A percentile compares a stretch with the other conserved stretches of the same genome.
phyloP scores from a whole-genome alignment of 257 asterid species.

The Nicotiana sylvestris region DNA sequence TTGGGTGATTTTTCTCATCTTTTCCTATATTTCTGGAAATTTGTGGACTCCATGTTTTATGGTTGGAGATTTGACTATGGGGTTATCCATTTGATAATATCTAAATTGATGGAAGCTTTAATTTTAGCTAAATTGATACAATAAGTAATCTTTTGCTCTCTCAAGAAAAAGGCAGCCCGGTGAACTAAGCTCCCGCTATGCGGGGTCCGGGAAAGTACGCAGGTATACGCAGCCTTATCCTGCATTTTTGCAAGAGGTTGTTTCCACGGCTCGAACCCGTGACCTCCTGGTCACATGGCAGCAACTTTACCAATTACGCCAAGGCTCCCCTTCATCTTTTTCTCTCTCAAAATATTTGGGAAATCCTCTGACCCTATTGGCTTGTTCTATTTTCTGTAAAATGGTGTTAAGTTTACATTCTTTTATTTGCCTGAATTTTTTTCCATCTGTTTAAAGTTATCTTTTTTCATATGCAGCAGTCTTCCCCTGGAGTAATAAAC shows the following conservation, averaged over 20 bases:
- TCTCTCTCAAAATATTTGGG: neutral
- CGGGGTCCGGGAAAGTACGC: too few species aligned
- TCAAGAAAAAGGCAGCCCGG: too few species aligned
- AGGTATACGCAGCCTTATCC: too few species aligned
- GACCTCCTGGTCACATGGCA: too few species aligned
- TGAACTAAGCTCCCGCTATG: too few species aligned
- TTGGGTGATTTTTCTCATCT: neutral
- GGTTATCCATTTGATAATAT: neutral
- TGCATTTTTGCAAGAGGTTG: too few species aligned
- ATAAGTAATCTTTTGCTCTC: neutral
- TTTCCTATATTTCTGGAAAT: neutral
- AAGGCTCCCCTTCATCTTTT: neutral
- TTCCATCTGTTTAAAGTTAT: neutral
- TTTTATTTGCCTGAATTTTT: neutral
- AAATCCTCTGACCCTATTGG: neutral
- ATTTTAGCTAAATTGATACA: neutral
- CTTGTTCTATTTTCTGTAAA: neutral
- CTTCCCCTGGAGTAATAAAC: slow-evolving; percentile 16
- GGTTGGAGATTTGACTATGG: neutral
- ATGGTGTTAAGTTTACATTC: neutral
- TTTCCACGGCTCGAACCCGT: too few species aligned
- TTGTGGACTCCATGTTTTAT: neutral
- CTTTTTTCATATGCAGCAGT: slow-evolving; percentile 26
- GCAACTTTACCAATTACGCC: too few species aligned
- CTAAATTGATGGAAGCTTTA: neutral